These are phyloP conservation scores for Orbilia blumenaviensis DNA, from an alignment of 2,329 filamentous ascomycete genomes.

Conservation along the genomic window DNA sequence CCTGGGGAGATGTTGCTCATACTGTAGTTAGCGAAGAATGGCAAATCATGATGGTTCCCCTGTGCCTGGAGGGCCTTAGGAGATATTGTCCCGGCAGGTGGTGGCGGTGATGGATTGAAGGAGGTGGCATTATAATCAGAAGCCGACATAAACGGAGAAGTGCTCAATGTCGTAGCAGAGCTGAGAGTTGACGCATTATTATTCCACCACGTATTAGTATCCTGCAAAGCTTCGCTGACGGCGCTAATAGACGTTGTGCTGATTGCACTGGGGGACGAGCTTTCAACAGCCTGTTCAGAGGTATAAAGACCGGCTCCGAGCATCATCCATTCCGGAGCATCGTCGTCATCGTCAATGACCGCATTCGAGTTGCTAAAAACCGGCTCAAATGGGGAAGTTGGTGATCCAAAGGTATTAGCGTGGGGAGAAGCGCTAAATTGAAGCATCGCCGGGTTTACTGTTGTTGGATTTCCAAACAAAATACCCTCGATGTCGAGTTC, in stretches of 20 bases:
- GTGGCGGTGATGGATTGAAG: constrained; percentile 57
- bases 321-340: constrained; percentile 79
- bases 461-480: constrained; percentile 73
- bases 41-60: constrained; percentile 33
- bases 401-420: constrained; percentile 57
- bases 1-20: constrained; percentile 67
- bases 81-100: constrained; percentile 57
- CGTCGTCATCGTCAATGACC: constrained; percentile 68
- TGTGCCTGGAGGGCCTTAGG: constrained; percentile 56
- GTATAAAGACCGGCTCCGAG: constrained; percentile 53
- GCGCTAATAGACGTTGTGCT: constrained; percentile 93
- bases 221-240: constrained; percentile 89
- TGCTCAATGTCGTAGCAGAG: constrained; percentile 50
- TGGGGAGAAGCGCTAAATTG: constrained; percentile 85
- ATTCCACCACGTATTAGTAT: constrained; percentile 66
- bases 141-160: constrained; percentile 55
- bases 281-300: constrained; percentile 71
- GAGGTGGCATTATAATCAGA: constrained; percentile 57
- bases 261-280: constrained; percentile 93
- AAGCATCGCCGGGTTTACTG: constrained; percentile 76
- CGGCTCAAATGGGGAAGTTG: constrained; percentile 58
- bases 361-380: constrained; percentile 59
- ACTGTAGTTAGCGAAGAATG: constrained; percentile 49
- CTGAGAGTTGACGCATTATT: constrained; percentile 56
- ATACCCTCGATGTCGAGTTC: constrained; percentile 76